phyloP scores from a whole-genome alignment of 75 land plant genomes.

The Selaginella moellendorffii region DNA sequence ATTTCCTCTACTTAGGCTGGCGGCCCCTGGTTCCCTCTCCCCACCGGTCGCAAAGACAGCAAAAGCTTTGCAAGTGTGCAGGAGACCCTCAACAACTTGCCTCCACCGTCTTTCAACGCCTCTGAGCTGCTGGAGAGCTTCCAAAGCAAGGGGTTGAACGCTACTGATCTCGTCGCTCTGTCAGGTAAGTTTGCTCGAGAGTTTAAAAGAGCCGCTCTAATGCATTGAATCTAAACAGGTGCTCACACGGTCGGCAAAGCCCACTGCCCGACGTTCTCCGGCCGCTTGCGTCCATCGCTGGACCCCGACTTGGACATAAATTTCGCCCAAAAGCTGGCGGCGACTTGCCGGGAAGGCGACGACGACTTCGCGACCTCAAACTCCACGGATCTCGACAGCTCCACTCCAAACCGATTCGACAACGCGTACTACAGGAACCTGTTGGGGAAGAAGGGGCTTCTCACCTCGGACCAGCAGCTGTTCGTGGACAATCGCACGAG shows the following conservation, averaged over 20 bases:
- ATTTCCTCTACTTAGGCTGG: neutral
- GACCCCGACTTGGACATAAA: neutral
- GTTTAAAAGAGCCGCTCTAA: too few species aligned
- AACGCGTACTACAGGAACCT: too few species aligned
- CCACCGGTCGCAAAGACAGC: neutral
- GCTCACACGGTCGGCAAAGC: neutral
- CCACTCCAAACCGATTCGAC: too few species aligned
- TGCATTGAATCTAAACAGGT: neutral
- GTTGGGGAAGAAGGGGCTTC: too few species aligned
- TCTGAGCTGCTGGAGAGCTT: neutral
- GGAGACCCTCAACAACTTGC: neutral
- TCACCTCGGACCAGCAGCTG: too few species aligned
- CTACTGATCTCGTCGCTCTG: slow-evolving; percentile 3
- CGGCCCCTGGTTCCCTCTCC: neutral
- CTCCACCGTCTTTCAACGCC: neutral
- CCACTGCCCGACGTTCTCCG: neutral
- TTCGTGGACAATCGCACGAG: too few species aligned
- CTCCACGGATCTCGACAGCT: too few species aligned
- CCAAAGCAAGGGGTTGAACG: neutral
- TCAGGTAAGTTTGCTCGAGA: too few species aligned
- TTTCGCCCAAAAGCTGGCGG: too few species aligned
- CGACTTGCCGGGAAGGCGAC: too few species aligned
- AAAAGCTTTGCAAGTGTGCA: neutral
- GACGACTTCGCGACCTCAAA: too few species aligned
- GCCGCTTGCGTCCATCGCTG: neutral